Conservation (phyloP, 805 yeast genomes). For the Isabelozyma rhagii region DNA sequence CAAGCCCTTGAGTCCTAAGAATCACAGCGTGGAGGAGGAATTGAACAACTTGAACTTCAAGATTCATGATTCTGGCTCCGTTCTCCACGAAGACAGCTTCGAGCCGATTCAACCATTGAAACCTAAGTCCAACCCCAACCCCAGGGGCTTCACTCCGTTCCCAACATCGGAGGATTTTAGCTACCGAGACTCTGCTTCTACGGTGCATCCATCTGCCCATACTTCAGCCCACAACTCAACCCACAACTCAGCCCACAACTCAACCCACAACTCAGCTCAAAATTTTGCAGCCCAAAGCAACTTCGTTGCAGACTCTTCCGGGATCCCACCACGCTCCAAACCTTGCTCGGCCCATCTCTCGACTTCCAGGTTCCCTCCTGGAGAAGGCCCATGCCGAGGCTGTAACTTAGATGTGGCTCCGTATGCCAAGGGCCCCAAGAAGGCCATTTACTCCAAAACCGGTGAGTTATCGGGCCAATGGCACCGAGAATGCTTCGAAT, state of each 20-base stretch:
- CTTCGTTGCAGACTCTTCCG: not conserved
- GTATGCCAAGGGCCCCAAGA: constrained; percentile 33
- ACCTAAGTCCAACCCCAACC: constrained; percentile 1
- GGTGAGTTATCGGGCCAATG: constrained; percentile 88
- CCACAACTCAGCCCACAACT: not conserved
- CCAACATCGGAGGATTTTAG: not conserved
- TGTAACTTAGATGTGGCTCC: constrained; percentile 57
- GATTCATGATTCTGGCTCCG: constrained; percentile 1
- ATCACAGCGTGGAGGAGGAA: constrained; percentile 30
- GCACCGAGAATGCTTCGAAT: constrained; percentile 85
- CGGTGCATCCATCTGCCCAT: not conserved
- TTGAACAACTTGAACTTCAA: constrained; percentile 26
- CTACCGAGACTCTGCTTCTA: not conserved
- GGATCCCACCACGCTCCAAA: not conserved
- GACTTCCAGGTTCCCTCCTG: constrained; percentile 42
- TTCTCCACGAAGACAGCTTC: not conserved
- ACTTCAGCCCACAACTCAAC: not conserved
- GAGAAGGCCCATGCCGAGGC: constrained; percentile 78
- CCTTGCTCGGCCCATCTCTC: not conserved
- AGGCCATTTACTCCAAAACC: constrained; percentile 79
- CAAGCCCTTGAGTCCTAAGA: constrained; percentile 34
- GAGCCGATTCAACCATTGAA: constrained; percentile 1
- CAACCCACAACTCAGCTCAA: not conserved
- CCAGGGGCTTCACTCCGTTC: not conserved
- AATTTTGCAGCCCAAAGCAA: not conserved